Evolutionary conservation across 306 rosid genomes (phyloP), one percentile per base, ranked within the genome.

Genomic region (Acmispon strigosus): DNA sequence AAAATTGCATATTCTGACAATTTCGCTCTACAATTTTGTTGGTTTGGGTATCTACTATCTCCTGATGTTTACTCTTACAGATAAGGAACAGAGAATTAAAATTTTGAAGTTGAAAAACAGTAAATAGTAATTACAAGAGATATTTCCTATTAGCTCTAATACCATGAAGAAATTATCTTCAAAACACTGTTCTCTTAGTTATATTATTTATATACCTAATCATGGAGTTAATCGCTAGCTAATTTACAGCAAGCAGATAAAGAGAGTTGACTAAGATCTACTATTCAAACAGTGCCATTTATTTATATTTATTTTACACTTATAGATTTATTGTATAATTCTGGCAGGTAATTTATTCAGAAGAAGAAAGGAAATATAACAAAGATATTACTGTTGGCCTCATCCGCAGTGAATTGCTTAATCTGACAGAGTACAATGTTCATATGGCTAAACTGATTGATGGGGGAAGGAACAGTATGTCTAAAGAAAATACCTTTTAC

Each of bases 361-460:
- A 95, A 18, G 99, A 95, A 80, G 99, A 95, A 68, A 88, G 97
- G 52, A 95, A 91, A 78, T 91, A 83, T 66, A 91, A 95, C 69
- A 89, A 89, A 77, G 99, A 95, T 77, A 89, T 91, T 74, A 91
- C 96, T 42, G 76, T 91, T 10, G 96, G 97, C 52, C 96, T 95
- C 59, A 87, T 95, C 34, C 87, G 81, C 39, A 89, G 90, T 76
- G 99, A 91, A 86, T 78, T 91, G 81, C 77, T 95, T 45, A 95
- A 91, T 78, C 96, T 95, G 77, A 92, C 97, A 0, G 99, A 91
- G 85, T 95, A 95, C 83, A 95, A 95, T 78, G 97, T 87, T 79
- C 99, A 95, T 56, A 86, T 95, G 92, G 97, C 97, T 47, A 95
- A 95, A 84, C 96, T 89, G 73, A 87, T 89, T 79, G 99, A 95